Evolutionary conservation across 1,139 yeast genomes (phyloP).

Genomic region (Saccharomyces uvarum): DNA sequence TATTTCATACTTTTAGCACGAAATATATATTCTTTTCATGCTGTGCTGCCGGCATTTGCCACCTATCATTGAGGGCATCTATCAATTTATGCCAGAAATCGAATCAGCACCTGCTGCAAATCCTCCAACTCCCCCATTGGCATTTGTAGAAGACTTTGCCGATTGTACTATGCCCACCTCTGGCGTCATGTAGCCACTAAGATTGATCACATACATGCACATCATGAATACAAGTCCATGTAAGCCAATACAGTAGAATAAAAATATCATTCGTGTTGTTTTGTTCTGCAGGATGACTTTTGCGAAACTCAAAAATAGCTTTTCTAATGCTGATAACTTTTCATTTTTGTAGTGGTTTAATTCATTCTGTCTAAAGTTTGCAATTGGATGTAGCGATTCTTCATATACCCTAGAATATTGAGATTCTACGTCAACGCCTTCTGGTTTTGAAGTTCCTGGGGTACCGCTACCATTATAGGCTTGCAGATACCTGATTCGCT

Average conservation of each 20-base stretch:
- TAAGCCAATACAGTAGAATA: slow-evolving; percentile 64
- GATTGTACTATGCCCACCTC: slow-evolving; percentile 37
- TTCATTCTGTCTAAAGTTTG: slow-evolving; percentile 72
- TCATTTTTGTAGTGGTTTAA: slow-evolving; percentile 62
- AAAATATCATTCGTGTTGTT: slow-evolving; percentile 63
- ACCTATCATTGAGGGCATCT: neutral
- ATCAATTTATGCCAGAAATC: neutral
- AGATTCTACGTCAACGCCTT: slow-evolving; percentile 43
- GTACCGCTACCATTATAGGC: slow-evolving; percentile 16
- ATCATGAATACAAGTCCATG: slow-evolving; percentile 68
- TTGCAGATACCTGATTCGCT: slow-evolving; percentile 63
- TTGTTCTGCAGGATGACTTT: slow-evolving; percentile 68
- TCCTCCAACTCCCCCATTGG: neutral
- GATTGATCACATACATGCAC: slow-evolving; percentile 49
- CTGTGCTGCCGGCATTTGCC: neutral
- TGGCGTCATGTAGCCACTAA: slow-evolving; percentile 41
- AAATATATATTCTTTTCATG: neutral
- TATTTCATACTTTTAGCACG: neutral
- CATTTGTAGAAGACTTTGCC: neutral
- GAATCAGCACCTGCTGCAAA: neutral
- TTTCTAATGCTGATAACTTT: slow-evolving; percentile 66
- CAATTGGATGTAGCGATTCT: slow-evolving; percentile 73
- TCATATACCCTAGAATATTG: slow-evolving; percentile 62
- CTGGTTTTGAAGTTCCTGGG: slow-evolving; percentile 9
- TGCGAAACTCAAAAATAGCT: slow-evolving; percentile 68